Conservation (phyloP, 2,329 filamentous ascomycete genomes). For the Fusarium sp. region DNA sequence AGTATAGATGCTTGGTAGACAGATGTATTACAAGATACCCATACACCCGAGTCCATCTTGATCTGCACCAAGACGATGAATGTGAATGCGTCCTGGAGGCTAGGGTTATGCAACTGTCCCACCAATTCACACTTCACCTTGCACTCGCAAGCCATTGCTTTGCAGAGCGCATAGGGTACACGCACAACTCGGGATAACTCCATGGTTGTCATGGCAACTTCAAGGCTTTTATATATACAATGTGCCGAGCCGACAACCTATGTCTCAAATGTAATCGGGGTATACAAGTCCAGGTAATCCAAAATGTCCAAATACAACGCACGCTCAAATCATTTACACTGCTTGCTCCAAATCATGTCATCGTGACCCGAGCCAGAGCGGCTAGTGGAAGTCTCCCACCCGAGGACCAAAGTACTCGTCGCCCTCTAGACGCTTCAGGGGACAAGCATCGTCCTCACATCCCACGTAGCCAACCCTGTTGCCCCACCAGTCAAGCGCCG, state of each 20-base stretch:
- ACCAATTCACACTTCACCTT: too few relatives aligned
- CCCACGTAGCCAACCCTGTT: conserved; percentile 54
- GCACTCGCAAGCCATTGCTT: not conserved
- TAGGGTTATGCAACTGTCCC: too few relatives aligned
- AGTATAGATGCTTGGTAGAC: too few relatives aligned
- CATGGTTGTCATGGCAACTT: conserved; percentile 15
- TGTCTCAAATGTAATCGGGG: conserved; percentile 36
- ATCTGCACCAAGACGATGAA: too few relatives aligned
- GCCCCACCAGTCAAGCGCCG: conserved; percentile 60
- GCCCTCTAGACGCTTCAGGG: conserved; percentile 46
- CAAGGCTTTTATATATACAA: conserved; percentile 24
- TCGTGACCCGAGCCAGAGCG: conserved; percentile 5
- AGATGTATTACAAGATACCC: too few relatives aligned
- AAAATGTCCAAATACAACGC: conserved; percentile 37
- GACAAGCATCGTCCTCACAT: conserved; percentile 55
- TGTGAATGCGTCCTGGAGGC: too few relatives aligned
- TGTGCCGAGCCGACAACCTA: conserved; percentile 36
- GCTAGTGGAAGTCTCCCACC: conserved; percentile 49
- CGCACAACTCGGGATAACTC: not conserved
- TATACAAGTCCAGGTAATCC: conserved; percentile 41
- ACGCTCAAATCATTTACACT: conserved; percentile 41
- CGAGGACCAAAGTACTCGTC: conserved; percentile 54
- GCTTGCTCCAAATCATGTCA: conserved; percentile 39
- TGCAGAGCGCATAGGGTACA: not conserved
- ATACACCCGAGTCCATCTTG: too few relatives aligned